Conservation (phyloP, 2,329 filamentous ascomycete species). For the Pyricularia sp. region DNA sequence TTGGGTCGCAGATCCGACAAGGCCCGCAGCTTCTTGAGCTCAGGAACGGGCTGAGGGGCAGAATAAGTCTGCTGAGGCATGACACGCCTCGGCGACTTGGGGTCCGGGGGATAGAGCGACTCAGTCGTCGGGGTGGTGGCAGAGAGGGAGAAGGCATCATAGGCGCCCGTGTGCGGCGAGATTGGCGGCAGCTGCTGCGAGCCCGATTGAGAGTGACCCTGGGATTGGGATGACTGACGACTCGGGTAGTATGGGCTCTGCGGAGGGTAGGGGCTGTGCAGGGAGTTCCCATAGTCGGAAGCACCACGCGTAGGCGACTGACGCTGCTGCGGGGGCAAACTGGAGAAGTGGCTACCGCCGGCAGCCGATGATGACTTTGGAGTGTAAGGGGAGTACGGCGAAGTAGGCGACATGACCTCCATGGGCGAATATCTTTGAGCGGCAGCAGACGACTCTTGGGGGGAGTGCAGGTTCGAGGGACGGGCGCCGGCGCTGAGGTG, state of each 20-base stretch:
- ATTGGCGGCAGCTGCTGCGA: slow-evolving; percentile 66
- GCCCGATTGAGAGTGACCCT: slow-evolving; percentile 27
- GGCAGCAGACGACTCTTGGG: slow-evolving; percentile 69
- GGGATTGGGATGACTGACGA: slow-evolving; percentile 25
- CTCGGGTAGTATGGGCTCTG: slow-evolving; percentile 48
- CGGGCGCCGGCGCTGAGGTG: slow-evolving; percentile 43
- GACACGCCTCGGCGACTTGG: slow-evolving; percentile 45
- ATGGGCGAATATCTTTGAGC: slow-evolving; percentile 94
- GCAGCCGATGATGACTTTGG: slow-evolving; percentile 34
- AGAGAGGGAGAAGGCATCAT: slow-evolving; percentile 58
- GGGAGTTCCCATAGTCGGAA: slow-evolving; percentile 43
- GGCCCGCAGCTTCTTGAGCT: slow-evolving; percentile 72
- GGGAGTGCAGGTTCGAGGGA: slow-evolving; percentile 58
- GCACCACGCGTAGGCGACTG: slow-evolving; percentile 68
- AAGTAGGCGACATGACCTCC: slow-evolving; percentile 75
- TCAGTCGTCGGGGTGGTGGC: slow-evolving; percentile 54
- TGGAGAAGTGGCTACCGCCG: slow-evolving; percentile 42
- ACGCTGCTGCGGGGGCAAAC: slow-evolving; percentile 42
- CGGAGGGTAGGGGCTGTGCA: slow-evolving; percentile 21
- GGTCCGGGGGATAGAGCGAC: slow-evolving; percentile 47
- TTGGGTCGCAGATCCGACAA: slow-evolving; percentile 69
- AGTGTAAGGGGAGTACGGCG: slow-evolving; percentile 67
- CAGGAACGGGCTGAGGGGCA: slow-evolving; percentile 58
- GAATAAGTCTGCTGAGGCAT: not conserved
- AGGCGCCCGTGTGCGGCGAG: slow-evolving; percentile 41